Evolutionary conservation across 352 stramenopile genomes (phyloP).

Genomic region (Pythium vanterpoolii): DNA sequence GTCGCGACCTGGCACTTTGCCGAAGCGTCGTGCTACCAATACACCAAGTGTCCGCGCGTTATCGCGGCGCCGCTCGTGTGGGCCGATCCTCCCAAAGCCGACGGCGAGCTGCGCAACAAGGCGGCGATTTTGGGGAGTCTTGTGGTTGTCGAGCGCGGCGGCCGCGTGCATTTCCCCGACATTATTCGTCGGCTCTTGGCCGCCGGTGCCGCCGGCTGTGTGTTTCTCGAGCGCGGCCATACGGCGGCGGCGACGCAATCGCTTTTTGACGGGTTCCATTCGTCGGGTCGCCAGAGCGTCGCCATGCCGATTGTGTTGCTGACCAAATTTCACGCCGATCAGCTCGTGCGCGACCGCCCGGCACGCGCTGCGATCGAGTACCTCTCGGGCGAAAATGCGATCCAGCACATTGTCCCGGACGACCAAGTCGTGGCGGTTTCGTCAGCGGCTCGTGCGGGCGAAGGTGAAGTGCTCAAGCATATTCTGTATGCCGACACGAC

Average conservation of each 20-base stretch:
- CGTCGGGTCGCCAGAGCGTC: slow-evolving; percentile 68
- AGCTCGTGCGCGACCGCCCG: slow-evolving; percentile 55
- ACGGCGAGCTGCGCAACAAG: slow-evolving; percentile 65
- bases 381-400: slow-evolving; percentile 64
- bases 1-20: slow-evolving; percentile 64
- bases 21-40: slow-evolving; percentile 79
- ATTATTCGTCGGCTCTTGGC: slow-evolving; percentile 73
- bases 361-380: slow-evolving; percentile 62
- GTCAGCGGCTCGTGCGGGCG: slow-evolving; percentile 63
- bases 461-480: slow-evolving; percentile 71
- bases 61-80: slow-evolving; percentile 54
- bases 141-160: slow-evolving; percentile 72
- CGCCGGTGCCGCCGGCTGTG: slow-evolving; percentile 57
- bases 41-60: slow-evolving; percentile 54
- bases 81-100: slow-evolving; percentile 60
- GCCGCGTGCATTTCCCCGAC: slow-evolving; percentile 80
- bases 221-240: slow-evolving; percentile 71
- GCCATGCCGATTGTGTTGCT: slow-evolving; percentile 77
- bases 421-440: slow-evolving; percentile 74
- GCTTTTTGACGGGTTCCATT: slow-evolving; percentile 87
- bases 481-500: slow-evolving; percentile 66
- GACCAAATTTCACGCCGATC: slow-evolving; percentile 74
- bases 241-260: slow-evolving; percentile 56
- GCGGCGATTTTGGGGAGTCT: slow-evolving; percentile 57
- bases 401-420: slow-evolving; percentile 60